Base-by-base conservation (phyloP, 805 yeast species). In the Saturnispora ahearnii region DNA sequence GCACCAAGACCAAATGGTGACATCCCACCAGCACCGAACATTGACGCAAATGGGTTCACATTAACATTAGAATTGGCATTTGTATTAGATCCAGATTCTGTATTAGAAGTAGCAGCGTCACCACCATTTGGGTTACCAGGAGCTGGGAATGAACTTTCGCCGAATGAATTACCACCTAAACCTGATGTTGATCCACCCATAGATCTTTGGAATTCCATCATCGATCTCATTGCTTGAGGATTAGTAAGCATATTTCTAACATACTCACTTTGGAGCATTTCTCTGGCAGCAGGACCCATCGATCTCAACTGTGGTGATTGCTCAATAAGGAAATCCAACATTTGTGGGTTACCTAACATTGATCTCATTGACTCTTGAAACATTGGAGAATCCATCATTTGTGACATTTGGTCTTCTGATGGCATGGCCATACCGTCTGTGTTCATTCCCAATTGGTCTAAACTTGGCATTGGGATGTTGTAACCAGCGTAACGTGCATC, bases 401-500 rank as follows among this genome's bases (percentile, higher is more conserved):
- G 72, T 33, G 79, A 71, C 67, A 91, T 63, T 54, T 86, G 89
- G 46, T 84, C 90, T 44, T 87, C 84, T 57, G 79, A 81, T 11
- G 95, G 90, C 59, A 82, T 69, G 43, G 77, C 78, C 87, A 84
- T 78, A 15, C 97, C 98, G 65, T 90, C 97, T 28, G 96, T 90
- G 1, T 96, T 96, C 70, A 91, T 89, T 13, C 68, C 68, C 24
- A 64, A 51, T 21, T 61, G 59, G 51, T 64, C 68, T 84, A 87
- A 77, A 3, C 86, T 76, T 5, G 99, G 98, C 66, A 93, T 73
- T 59, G 88, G 90, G 7, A 89, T 77, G 45, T 72, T 69, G 59
- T 80, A 82, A 1, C 99, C 99, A 2, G 98, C 97, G 62, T 89
- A 93, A 49, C 97, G 79, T 2, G 98, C 98, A 45, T 96, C 91